A percentile compares a stretch with the other conserved stretches of the same genome.
These are phyloP conservation scores for Narthecium ossifragum DNA, from an alignment of 106 monocot genomes.

Conservation along the genomic window DNA sequence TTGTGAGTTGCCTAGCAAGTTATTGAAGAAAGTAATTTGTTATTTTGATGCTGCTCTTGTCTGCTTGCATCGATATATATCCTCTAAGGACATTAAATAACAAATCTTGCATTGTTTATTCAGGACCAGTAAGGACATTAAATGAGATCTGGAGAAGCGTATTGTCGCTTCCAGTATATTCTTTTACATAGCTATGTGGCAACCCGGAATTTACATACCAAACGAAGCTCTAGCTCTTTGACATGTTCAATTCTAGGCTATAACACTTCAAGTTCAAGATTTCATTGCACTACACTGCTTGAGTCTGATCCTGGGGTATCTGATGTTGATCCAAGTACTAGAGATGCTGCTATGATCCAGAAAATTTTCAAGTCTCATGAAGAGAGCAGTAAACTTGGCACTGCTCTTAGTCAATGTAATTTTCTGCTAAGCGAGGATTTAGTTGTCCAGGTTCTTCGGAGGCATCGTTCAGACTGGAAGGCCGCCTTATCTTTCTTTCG, in stretches of 20 bases:
- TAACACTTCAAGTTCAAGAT: neutral
- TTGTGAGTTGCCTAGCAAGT: too few relatives aligned
- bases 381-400: constrained; percentile 16
- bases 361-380: constrained; percentile 32
- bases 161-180: neutral
- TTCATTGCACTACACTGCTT: neutral
- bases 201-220: neutral
- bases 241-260: neutral
- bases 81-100: too few relatives aligned
- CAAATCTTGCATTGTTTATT: neutral
- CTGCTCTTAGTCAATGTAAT: constrained; percentile 18
- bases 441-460: constrained; percentile 46
- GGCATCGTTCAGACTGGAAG: constrained; percentile 59
- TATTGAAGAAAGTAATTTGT: too few relatives aligned
- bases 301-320: neutral
- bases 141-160: neutral
- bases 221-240: neutral
- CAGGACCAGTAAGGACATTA: neutral
- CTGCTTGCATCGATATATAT: too few relatives aligned
- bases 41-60: too few relatives aligned
- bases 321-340: constrained; percentile 8
- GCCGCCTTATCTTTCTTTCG: constrained; percentile 53
- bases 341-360: constrained; percentile 24
- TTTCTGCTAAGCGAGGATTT: constrained; percentile 44
- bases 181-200: neutral